Base-by-base conservation (phyloP, 371 early-diverging fungal species). In the Smittium mucronatum region DNA sequence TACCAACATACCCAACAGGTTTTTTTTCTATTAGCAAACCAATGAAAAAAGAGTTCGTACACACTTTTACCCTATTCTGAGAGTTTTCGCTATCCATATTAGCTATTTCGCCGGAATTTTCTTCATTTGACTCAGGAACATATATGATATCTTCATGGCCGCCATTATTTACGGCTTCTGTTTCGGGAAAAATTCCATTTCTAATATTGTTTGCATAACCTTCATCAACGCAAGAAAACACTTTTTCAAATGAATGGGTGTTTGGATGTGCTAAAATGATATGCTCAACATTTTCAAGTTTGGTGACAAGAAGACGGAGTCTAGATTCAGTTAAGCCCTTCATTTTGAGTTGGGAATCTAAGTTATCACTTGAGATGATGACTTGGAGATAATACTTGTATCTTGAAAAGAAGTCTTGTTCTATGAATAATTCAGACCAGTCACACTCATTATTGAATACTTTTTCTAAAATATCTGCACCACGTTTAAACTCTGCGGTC, bases 321-420 rank as follows among this genome's bases (percentile, higher is more conserved):
- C 89, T 86, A 2, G 97, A 93, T 75, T 99, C 98, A 0, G 98
- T 91, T 72, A 93, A 83, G 61, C 99, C 99, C 36, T 89, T 82
- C 88, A 93, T 90, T 67, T 81, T 82, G 65, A 89, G 73, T 67
- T 93, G 93, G 5, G 79, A 71, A n/a, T 93, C 95, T 67, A 84
- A 79, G 1, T 88, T 79, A 69, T 84, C 79, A 0, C 93, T 88
- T 17, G 87, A 86, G 0, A 89, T 89, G 61, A 93, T 87, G 28
- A 99, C 85, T 76, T 94, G 93, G 32, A 99, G 80, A 81, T 97
- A 99, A 71, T 89, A 87, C 72, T 88, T 88, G 81, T 98, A 98
- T 8, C 82, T 80, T 47, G 80, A 77, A 82, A 99, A 99, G 73
- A 98, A 99, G 72, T 92, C 90, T 71, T 88, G 83, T 72, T 89